These are phyloP conservation scores for Sonneratia caseolaris DNA, from an alignment of 345 rosid species.

Conservation along the genomic window DNA sequence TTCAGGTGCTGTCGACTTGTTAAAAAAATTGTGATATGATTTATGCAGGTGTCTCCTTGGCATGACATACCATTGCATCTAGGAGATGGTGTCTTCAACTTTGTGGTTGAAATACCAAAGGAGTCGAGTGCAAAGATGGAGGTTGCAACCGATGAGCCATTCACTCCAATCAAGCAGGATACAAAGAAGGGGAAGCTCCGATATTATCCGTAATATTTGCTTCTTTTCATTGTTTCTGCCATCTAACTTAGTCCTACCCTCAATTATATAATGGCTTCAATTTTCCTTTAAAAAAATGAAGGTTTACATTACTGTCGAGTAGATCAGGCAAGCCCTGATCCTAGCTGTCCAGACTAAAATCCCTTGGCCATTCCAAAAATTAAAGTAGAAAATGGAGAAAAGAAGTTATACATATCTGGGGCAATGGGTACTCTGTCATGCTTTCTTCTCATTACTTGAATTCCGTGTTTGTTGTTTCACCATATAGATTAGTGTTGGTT, in stretches of 20 bases:
- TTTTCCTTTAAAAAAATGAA: neutral
- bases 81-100: conserved; percentile 81
- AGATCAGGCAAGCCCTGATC: too few relatives aligned
- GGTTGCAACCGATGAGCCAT: conserved; percentile 86
- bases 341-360: neutral
- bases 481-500: neutral
- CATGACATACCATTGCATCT: conserved; percentile 77
- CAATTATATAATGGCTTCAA: neutral
- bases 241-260: neutral
- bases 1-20: neutral
- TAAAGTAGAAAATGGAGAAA: neutral
- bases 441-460: neutral
- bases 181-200: conserved; percentile 67
- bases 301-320: neutral
- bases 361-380: neutral
- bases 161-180: conserved; percentile 92
- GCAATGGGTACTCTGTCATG: neutral
- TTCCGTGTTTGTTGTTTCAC: neutral
- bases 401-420: neutral
- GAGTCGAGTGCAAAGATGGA: conserved; percentile 98
- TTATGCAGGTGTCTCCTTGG: conserved; percentile 81
- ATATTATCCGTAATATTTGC: conserved; percentile 55
- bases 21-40: neutral
- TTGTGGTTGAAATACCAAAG: conserved; percentile 81
- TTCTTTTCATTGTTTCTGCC: neutral